A percentile compares a stretch with the other conserved stretches of the same genome.
phyloP scores from a whole-genome alignment of 1,139 yeast species.

The Protomyces pachydermus region DNA sequence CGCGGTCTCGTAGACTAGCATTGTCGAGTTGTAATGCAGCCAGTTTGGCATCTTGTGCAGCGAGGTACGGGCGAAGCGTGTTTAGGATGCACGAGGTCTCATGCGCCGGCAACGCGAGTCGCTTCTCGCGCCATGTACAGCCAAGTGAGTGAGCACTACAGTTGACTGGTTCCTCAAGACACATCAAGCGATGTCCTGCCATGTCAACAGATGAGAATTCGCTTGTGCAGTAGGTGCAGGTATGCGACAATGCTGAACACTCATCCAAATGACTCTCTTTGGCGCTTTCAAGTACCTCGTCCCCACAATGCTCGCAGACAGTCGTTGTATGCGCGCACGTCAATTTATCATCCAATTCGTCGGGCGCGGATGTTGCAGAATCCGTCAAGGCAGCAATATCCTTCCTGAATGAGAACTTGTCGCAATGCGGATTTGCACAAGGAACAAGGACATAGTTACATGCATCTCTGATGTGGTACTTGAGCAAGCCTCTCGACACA shows the following conservation, averaged over 20 bases:
- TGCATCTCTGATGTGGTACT: background rate
- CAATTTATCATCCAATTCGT: background rate
- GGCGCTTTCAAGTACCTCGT: background rate
- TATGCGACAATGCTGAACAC: constrained; percentile 13
- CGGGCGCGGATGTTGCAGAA: background rate
- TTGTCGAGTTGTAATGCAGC: constrained; percentile 4
- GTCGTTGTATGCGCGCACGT: constrained; percentile 2
- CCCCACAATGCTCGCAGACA: constrained; percentile 16
- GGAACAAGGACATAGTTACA: constrained; percentile 6
- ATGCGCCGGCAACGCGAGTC: background rate
- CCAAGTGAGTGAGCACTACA: constrained; percentile 4
- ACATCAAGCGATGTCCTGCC: background rate
- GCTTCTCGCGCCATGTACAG: constrained; percentile 5
- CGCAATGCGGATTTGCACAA: constrained; percentile 1
- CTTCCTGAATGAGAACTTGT: background rate
- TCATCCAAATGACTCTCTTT: constrained; percentile 9
- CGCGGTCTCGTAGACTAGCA: background rate
- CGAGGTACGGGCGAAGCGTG: background rate
- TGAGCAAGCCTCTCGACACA: constrained; percentile 4
- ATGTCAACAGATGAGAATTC: constrained; percentile 5
- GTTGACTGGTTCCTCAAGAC: background rate
- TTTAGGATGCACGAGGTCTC: background rate
- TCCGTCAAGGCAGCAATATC: background rate
- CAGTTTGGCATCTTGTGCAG: background rate
- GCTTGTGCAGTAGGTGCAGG: background rate